Percentiles rank a stretch among this genome's conserved stretches.
Evolutionary conservation across 2,329 filamentous ascomycete genomes (phyloP).

Genomic region (Beauveria asiatica): DNA sequence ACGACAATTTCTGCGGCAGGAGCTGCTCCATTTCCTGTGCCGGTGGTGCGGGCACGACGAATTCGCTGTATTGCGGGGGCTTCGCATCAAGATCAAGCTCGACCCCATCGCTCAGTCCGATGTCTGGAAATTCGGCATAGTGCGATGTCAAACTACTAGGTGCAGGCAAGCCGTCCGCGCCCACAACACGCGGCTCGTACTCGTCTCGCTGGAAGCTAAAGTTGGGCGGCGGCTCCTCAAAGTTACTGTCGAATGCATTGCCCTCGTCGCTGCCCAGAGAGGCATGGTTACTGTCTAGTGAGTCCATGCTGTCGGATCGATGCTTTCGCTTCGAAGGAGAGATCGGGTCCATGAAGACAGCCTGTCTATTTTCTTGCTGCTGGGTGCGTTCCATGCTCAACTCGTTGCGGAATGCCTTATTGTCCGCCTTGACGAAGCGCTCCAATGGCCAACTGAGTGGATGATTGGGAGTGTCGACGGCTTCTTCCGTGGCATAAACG

Average conservation of each 20-base stretch:
- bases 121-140: not conserved
- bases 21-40: conserved; percentile 6
- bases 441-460: conserved; percentile 32
- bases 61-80: not conserved
- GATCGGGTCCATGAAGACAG: conserved; percentile 29
- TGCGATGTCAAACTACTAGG: not conserved
- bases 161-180: not conserved
- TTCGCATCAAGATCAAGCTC: not conserved
- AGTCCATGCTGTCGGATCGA: conserved; percentile 36
- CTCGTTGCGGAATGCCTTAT: conserved; percentile 43
- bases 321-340: conserved; percentile 39
- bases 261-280: conserved; percentile 34
- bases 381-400: conserved; percentile 30
- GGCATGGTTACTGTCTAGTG: conserved; percentile 37
- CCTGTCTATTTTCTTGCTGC: conserved; percentile 16
- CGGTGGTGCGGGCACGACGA: not conserved
- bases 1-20: not conserved
- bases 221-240: conserved; percentile 6
- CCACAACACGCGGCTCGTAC: not conserved
- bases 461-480: conserved; percentile 27
- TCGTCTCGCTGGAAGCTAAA: conserved; percentile 1
- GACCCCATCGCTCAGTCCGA: too few relatives aligned
- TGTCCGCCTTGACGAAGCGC: conserved; percentile 43
- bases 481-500: conserved; percentile 45
- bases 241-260: conserved; percentile 20